Conservation (phyloP, 768 basidiomycete species). For the Pleurotus giganteus region DNA sequence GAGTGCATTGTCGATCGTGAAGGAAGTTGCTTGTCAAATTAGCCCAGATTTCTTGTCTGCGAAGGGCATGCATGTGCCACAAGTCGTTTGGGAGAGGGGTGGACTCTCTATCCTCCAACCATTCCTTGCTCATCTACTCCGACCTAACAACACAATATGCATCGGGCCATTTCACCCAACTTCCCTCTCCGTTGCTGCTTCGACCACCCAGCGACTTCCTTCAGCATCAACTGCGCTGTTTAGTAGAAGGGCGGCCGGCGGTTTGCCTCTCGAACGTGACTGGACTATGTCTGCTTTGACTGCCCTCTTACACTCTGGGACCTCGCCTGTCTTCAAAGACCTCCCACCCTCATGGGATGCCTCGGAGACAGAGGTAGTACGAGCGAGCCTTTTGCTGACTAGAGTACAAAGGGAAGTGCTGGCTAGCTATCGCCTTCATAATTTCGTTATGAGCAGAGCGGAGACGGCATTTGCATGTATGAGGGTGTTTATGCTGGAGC, state of each 20-base stretch:
- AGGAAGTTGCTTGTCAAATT: slow-evolving; percentile 34
- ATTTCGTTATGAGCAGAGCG: slow-evolving; percentile 47
- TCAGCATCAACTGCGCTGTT: slow-evolving; percentile 18
- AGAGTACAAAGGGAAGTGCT: slow-evolving; percentile 47
- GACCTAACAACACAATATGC: slow-evolving; percentile 35
- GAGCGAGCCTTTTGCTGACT: slow-evolving; percentile 64
- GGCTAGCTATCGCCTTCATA: slow-evolving; percentile 34
- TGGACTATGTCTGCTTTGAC: slow-evolving; percentile 73
- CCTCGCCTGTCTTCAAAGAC: slow-evolving; percentile 63
- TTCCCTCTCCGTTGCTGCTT: slow-evolving; percentile 52
- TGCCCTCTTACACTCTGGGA: slow-evolving; percentile 77
- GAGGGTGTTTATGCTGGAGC: slow-evolving; percentile 96
- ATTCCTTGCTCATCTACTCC: slow-evolving; percentile 52
- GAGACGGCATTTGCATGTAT: slow-evolving; percentile 76
- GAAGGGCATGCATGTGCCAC: slow-evolving; percentile 34
- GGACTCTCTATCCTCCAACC: slow-evolving; percentile 54
- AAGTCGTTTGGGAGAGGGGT: slow-evolving; percentile 47
- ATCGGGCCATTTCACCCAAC: slow-evolving; percentile 53
- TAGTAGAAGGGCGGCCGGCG: slow-evolving; percentile 21
- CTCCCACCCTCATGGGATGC: slow-evolving; percentile 75
- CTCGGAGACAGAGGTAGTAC: slow-evolving; percentile 75
- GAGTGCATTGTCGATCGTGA: slow-evolving; percentile 40
- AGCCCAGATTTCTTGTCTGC: slow-evolving; percentile 38
- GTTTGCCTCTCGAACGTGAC: slow-evolving; percentile 51
- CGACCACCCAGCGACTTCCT: slow-evolving; percentile 54